Percentiles rank a stretch among this genome's conserved stretches.
These are phyloP conservation scores for Cyclotella distinguenda DNA, from an alignment of 108 stramenopile genomes.

Conservation along the genomic window DNA sequence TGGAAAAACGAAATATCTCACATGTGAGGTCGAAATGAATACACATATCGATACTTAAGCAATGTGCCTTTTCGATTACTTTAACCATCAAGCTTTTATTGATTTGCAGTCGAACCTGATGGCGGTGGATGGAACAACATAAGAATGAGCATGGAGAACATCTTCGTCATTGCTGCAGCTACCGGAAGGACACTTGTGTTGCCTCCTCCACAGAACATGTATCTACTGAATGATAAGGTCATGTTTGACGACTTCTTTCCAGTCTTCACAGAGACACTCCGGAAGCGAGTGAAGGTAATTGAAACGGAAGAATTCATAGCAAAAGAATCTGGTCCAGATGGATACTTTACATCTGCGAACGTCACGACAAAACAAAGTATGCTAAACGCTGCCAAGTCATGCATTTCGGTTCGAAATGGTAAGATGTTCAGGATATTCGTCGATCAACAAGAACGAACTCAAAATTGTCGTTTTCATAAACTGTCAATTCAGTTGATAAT, in stretches of 20 bases:
- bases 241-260: slow-evolving; percentile 86
- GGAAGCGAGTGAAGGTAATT: slow-evolving; percentile 57
- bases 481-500: neutral
- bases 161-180: slow-evolving; percentile 84
- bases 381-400: slow-evolving; percentile 12
- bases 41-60: no score
- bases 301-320: slow-evolving; percentile 68
- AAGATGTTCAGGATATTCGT: neutral
- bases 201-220: slow-evolving; percentile 80
- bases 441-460: neutral
- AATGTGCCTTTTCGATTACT: no score
- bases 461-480: neutral
- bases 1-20: slow-evolving; percentile 55
- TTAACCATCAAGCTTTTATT: no score
- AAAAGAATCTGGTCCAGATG: slow-evolving; percentile 44
- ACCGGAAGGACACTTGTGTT: slow-evolving; percentile 86
- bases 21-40: no score
- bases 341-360: slow-evolving; percentile 22
- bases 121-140: slow-evolving; percentile 73
- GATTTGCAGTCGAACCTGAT: slow-evolving; percentile 82
- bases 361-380: slow-evolving; percentile 18
- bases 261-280: slow-evolving; percentile 51
- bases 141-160: slow-evolving; percentile 83
- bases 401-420: slow-evolving; percentile 9
- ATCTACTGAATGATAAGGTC: slow-evolving; percentile 61